Conservation (phyloP, 169 alveolate genomes). For the Cryptosporidium viatorum region DNA sequence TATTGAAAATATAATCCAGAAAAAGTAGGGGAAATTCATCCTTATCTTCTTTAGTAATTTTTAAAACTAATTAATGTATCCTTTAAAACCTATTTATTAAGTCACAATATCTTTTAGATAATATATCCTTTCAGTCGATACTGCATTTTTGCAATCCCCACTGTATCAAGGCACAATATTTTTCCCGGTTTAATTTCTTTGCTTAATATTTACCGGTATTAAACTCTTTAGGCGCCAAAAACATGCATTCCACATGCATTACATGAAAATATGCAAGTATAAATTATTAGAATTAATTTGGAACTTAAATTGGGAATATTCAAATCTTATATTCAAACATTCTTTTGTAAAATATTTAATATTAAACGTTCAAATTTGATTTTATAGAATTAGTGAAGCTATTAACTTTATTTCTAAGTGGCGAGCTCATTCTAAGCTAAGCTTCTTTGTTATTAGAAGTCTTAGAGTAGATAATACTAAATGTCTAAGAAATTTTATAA, state of each 20-base stretch:
- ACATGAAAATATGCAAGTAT: background rate
- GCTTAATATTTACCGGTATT: background rate
- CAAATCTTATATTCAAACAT: no score
- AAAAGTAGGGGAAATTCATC: background rate
- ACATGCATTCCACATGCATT: background rate
- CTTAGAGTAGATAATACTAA: background rate
- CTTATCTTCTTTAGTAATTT: background rate
- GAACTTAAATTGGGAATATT: no score
- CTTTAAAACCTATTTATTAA: background rate
- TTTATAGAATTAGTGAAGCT: background rate
- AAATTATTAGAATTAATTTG: background rate
- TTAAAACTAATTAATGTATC: background rate
- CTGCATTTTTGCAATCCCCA: conserved; percentile 23
- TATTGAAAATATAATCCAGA: background rate
- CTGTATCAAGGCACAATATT: background rate
- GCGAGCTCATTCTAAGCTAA: background rate
- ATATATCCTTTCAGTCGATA: background rate
- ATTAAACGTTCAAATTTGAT: background rate
- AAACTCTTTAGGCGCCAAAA: background rate
- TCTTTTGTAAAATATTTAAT: no score
- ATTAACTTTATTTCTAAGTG: background rate
- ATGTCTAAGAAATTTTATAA: background rate
- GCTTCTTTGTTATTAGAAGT: background rate
- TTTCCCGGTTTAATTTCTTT: background rate
- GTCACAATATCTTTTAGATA: conserved; percentile 5